These are phyloP conservation scores for Ganoderma multipileum DNA, from an alignment of 1,284 basidiomycete species.

Conservation along the genomic window DNA sequence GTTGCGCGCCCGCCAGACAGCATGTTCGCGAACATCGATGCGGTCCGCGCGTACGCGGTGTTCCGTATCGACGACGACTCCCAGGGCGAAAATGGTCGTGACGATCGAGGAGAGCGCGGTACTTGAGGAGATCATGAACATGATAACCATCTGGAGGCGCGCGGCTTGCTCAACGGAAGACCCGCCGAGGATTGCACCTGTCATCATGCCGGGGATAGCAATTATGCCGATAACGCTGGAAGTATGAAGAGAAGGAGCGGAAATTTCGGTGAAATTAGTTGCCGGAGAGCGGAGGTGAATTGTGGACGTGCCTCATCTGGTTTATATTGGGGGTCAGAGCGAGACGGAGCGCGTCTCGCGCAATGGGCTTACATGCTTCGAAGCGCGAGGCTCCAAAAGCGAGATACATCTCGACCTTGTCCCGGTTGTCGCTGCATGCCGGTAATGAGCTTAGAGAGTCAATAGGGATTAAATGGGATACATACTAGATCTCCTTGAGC, in stretches of 20 bases:
- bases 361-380: slow-evolving; percentile 83
- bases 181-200: slow-evolving; percentile 86
- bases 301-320: slow-evolving; percentile 73
- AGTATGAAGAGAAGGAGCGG: background rate
- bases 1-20: slow-evolving; percentile 49
- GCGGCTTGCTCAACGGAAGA: slow-evolving; percentile 85
- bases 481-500: slow-evolving; percentile 71
- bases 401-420: slow-evolving; percentile 85
- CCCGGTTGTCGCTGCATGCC: slow-evolving; percentile 70
- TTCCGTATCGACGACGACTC: slow-evolving; percentile 68
- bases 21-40: slow-evolving; percentile 58
- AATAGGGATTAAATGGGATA: slow-evolving; percentile 12
- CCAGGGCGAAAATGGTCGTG: slow-evolving; percentile 65
- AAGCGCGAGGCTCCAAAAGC: slow-evolving; percentile 83
- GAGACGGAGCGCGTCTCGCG: slow-evolving; percentile 76
- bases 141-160: slow-evolving; percentile 87
- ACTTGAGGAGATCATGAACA: slow-evolving; percentile 88
- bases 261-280: background rate
- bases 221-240: slow-evolving; percentile 82
- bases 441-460: background rate
- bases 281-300: background rate
- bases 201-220: slow-evolving; percentile 85
- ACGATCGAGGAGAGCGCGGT: slow-evolving; percentile 74
- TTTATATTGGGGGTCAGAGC: slow-evolving; percentile 84
- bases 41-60: slow-evolving; percentile 77